phyloP scores from a whole-genome alignment of 2,329 filamentous ascomycete genomes.

The Aspergillus neoniger region DNA sequence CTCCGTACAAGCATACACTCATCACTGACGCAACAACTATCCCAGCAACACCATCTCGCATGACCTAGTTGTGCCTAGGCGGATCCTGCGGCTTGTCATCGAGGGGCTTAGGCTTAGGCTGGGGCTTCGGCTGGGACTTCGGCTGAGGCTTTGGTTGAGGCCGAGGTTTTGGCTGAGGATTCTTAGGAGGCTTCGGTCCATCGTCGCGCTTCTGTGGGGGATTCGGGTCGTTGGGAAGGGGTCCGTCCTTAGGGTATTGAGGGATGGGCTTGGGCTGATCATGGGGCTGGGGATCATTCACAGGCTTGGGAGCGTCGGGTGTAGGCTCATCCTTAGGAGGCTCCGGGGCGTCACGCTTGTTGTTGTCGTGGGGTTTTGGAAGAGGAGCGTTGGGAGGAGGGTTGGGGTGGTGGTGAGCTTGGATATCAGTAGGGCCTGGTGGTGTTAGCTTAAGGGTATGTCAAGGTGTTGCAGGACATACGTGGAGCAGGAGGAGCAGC shows the following conservation, averaged over 20 bases:
- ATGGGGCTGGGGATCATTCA: background rate
- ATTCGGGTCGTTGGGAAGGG: too few species aligned
- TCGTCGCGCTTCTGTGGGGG: background rate
- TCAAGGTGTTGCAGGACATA: background rate
- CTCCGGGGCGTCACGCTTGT: background rate
- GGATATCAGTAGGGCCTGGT: background rate
- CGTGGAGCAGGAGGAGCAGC: slow-evolving; percentile 8
- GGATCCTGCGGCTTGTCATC: background rate
- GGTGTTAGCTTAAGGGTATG: background rate
- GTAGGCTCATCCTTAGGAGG: background rate
- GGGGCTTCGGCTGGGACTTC: background rate
- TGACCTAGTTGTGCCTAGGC: background rate
- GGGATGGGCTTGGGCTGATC: background rate
- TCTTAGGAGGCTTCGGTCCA: background rate
- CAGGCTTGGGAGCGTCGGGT: background rate
- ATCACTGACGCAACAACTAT: background rate
- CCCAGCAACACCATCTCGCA: background rate
- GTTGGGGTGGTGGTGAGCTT: background rate
- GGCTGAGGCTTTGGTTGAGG: background rate
- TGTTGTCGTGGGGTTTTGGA: background rate
- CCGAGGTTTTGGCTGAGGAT: background rate
- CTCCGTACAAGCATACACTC: background rate
- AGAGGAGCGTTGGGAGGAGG: background rate
- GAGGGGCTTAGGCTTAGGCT: background rate
- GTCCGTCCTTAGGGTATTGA: background rate